These are phyloP conservation scores for Spirogloea muscicola DNA, from an alignment of 139 green algal species.

Conservation along the genomic window DNA sequence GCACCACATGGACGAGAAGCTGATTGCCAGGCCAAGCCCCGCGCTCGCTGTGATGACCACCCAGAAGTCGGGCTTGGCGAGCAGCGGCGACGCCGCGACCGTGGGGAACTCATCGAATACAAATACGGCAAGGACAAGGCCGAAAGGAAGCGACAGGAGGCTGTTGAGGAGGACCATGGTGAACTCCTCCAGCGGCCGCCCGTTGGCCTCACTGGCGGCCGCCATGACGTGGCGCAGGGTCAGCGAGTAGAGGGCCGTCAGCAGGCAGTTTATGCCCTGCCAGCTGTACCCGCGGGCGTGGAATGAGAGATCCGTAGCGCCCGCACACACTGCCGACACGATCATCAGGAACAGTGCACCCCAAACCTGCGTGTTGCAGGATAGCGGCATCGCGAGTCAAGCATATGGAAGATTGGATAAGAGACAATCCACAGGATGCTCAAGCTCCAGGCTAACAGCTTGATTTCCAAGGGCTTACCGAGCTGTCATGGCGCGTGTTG, in stretches of 20 bases:
- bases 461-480: no score
- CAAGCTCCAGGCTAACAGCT: no score
- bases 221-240: slow-evolving; percentile 80
- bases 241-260: slow-evolving; percentile 67
- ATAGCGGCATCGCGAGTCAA: no score
- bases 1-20: slow-evolving; percentile 86
- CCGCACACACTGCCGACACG: slow-evolving; percentile 66
- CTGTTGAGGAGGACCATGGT: slow-evolving; percentile 85
- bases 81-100: slow-evolving; percentile 17
- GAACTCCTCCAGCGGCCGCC: slow-evolving; percentile 27
- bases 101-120: no score
- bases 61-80: slow-evolving; percentile 5
- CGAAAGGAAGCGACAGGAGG: slow-evolving; percentile 71
- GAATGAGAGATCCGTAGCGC: slow-evolving; percentile 78
- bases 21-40: slow-evolving; percentile 67
- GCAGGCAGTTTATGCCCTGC: slow-evolving; percentile 75
- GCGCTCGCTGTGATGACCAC: slow-evolving; percentile 23
- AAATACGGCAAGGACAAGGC: no score
- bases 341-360: slow-evolving; percentile 53
- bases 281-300: slow-evolving; percentile 72
- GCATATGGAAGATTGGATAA: no score
- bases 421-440: no score
- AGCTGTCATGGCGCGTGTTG: slow-evolving; percentile 16
- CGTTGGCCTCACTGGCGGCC: slow-evolving; percentile 25
- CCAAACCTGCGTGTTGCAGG: slow-evolving; percentile 19